Evolutionary conservation across 1,284 basidiomycete genomes (phyloP), one percentile per base, ranked within the genome.

Genomic region (Tilletia setariae): DNA sequence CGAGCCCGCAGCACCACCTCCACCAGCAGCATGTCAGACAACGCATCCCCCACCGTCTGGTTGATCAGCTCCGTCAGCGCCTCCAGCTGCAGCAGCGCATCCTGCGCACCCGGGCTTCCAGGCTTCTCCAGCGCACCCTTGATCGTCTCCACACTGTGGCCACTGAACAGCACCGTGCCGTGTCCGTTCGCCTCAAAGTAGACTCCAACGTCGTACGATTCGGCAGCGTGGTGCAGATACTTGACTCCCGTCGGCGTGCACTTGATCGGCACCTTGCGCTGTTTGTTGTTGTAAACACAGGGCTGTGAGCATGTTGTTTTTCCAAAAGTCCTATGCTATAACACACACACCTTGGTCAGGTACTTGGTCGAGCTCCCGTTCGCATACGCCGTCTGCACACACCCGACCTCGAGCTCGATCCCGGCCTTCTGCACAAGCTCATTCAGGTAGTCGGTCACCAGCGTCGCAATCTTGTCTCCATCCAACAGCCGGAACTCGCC

Each of bases 151-250:
- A 74, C 66, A 2, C 71, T 72, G 59, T 86, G 83, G 32, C 68
- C 67, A 11, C 95, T 97, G 85, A 99, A 98, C 64, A 98, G 84
- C 59, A 98, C 93, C 0, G 96, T 99, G 47, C 96, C 96, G 79
- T 99, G 96, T 0, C 96, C 96, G 82, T 99, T 99, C 65, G 96
- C 96, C 84, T 99, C 96, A 80, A 99, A 99, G 85, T 99, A 99
- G 61, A 98, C 93, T 32, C 96, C 96, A 73, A 98, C 88, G 80
- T 94, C 89, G 84, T 90, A 98, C 74, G 89, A 88, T 79, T 95
- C 92, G 7, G 96, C 96, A 7, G 94, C 96, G 82, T 98, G 95
- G 82, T 99, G 96, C 63, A 98, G 88, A 82, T 98, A 91, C 84
- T 99, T 99, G 71, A 99, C 96, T 47, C 96, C 96, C 8, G 96